These are phyloP conservation scores for Lagenidium sp. DNA, from an alignment of 352 stramenopile genomes.

Conservation along the genomic window DNA sequence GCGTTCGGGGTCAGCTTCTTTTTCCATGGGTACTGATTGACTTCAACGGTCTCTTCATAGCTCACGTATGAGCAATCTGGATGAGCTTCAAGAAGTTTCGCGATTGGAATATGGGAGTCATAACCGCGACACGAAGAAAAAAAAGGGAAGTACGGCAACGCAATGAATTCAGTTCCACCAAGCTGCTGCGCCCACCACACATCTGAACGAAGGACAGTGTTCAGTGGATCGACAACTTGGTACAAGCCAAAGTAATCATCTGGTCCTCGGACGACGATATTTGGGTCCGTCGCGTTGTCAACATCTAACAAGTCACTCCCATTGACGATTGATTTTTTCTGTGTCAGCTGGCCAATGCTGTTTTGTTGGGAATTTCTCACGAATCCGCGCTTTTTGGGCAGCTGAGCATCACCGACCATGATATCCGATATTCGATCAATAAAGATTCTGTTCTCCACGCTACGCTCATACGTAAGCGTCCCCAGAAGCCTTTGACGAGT, in stretches of 20 bases:
- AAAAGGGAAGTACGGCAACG: conserved; percentile 93
- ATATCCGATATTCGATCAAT: conserved; percentile 91
- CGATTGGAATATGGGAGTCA: conserved; percentile 90
- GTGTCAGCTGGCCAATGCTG: conserved; percentile 20
- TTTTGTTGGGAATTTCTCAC: conserved; percentile 61
- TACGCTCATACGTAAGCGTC: conserved; percentile 39
- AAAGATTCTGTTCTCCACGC: conserved; percentile 77
- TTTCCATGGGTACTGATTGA: conserved; percentile 89
- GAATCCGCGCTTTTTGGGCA: conserved; percentile 39
- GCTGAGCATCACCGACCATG: conserved; percentile 78
- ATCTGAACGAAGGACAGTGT: conserved; percentile 29
- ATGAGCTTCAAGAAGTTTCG: conserved; percentile 93
- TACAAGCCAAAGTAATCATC: conserved; percentile 57
- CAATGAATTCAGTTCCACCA: conserved; percentile 54
- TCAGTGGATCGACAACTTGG: conserved; percentile 27
- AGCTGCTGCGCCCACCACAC: conserved; percentile 77
- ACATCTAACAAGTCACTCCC: not conserved
- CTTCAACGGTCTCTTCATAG: conserved; percentile 85
- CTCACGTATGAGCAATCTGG: conserved; percentile 85
- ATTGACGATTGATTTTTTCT: not conserved
- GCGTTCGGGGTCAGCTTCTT: conserved; percentile 73
- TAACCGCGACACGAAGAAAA: conserved; percentile 95
- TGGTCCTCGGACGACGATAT: conserved; percentile 18
- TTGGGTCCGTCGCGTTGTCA: conserved; percentile 7
- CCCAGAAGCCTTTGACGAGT: conserved; percentile 37